A percentile compares a stretch with the other conserved stretches of the same genome.
These are phyloP conservation scores for Echium plantagineum DNA, from an alignment of 257 asterid species.

Conservation along the genomic window DNA sequence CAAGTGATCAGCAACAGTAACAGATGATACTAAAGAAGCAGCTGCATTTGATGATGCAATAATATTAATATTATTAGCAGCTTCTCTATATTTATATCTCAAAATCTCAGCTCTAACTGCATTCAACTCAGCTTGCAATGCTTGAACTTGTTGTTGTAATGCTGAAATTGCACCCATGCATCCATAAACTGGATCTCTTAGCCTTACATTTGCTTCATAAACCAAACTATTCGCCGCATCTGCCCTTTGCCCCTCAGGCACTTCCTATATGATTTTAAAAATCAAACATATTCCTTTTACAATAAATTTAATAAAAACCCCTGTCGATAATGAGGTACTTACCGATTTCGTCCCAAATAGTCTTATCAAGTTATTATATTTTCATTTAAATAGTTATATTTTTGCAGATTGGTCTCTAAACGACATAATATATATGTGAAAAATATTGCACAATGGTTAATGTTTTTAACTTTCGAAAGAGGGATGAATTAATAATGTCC, in stretches of 20 bases:
- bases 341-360: too few relatives aligned
- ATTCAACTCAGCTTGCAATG: conserved; percentile 60
- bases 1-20: conserved; percentile 43
- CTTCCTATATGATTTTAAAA: conserved; percentile 38
- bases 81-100: conserved; percentile 65
- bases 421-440: too few relatives aligned
- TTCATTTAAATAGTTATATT: too few relatives aligned
- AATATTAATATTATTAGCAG: conserved; percentile 46
- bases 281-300: not conserved
- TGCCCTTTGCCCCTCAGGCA: conserved; percentile 55
- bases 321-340: too few relatives aligned
- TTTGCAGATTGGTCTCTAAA: too few relatives aligned
- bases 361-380: too few relatives aligned
- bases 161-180: conserved; percentile 95
- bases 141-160: conserved; percentile 66
- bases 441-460: too few relatives aligned
- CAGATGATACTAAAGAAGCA: conserved; percentile 19
- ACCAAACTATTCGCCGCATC: conserved; percentile 91
- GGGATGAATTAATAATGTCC: too few relatives aligned
- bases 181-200: conserved; percentile 83
- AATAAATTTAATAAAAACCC: too few relatives aligned
- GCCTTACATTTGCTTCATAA: conserved; percentile 82
- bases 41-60: conserved; percentile 39
- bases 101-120: conserved; percentile 63
- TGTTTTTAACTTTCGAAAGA: too few relatives aligned